Base-by-base conservation (phyloP, 768 basidiomycete species). In the Rhizopogon vinicolor region DNA sequence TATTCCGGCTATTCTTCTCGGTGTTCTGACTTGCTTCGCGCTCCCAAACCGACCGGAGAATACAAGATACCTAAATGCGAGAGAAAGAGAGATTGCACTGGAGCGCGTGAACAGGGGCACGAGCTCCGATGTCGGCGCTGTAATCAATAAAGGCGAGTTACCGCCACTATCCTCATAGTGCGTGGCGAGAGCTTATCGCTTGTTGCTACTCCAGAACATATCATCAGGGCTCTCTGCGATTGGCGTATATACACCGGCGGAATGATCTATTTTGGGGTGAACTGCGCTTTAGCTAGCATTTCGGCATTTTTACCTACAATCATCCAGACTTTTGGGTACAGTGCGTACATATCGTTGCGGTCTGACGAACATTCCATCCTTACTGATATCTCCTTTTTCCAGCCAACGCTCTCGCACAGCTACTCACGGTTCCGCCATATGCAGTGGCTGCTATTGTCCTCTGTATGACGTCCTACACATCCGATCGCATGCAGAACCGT, bases 281-380 rank as follows among this genome's bases (percentile, higher is more conserved):
- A 91, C 62, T 82, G 81, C 50, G 86, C 88, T 19, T 72, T 91
- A 14, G 84, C 87, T n/a, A 87, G 89, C 8, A 87, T 87, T 37
- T 85, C 86, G 22, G 89, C 89, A 0, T 93, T 93, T 72, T 71
- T 93, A 52, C 91, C 91, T 2, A 92, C 89, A 2, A 89, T 93
- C 62, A 82, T 93, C 43, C 76, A 74, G 42, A 88, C 85, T 0
- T 83, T 91, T 54, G 87, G 87, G 35, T 84, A 78, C 60, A 80
- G 89, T 89, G 54, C 45, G 87, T 73, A n/a, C 7, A 33, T 33
- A 33, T 3, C 10, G 2, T 41, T 41, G 41, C 35, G 43, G 39
- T 52, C 3, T 45, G 16, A 33, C 10, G 43, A 53, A 33, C 14
- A 29, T 18, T 37, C 37, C 13, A 28, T 22, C n/a, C 31, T 3